These are phyloP conservation scores for Plasmopara halstedii DNA, from an alignment of 352 stramenopile species.

Conservation along the genomic window DNA sequence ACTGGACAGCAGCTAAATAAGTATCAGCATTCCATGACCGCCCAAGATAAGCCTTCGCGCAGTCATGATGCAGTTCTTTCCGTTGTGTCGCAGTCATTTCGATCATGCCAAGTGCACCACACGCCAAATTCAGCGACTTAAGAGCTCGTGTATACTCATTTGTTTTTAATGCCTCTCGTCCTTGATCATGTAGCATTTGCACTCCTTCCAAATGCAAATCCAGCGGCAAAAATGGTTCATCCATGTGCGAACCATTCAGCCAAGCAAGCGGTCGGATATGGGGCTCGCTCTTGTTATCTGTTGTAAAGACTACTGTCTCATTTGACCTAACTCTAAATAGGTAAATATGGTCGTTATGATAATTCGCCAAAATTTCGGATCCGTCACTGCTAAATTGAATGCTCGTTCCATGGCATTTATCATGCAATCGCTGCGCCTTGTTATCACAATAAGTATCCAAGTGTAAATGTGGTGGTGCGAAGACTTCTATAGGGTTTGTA, in stretches of 20 bases:
- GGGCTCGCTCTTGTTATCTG: conserved; percentile 20
- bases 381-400: conserved; percentile 75
- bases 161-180: conserved; percentile 9
- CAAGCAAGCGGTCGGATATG: conserved; percentile 18
- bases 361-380: conserved; percentile 63
- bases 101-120: conserved; percentile 13
- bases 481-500: conserved; percentile 53
- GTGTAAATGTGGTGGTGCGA: conserved; percentile 70
- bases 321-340: conserved; percentile 49
- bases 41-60: conserved; percentile 56
- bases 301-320: conserved; percentile 19
- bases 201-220: conserved; percentile 18
- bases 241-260: conserved; percentile 38
- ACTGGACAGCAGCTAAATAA: conserved; percentile 55
- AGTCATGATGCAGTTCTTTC: conserved; percentile 52
- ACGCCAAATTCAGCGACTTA: conserved; percentile 29
- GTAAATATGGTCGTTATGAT: conserved; percentile 85
- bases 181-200: conserved; percentile 17
- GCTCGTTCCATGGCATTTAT: conserved; percentile 65
- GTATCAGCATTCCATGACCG: conserved; percentile 57
- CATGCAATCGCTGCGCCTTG: conserved; percentile 32
- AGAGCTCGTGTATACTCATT: conserved; percentile 32
- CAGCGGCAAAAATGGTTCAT: conserved; percentile 19
- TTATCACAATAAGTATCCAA: conserved; percentile 44
- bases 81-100: conserved; percentile 29